These are phyloP conservation scores for Diaporthe citri DNA, from an alignment of 2,329 filamentous ascomycete species.

Conservation along the genomic window DNA sequence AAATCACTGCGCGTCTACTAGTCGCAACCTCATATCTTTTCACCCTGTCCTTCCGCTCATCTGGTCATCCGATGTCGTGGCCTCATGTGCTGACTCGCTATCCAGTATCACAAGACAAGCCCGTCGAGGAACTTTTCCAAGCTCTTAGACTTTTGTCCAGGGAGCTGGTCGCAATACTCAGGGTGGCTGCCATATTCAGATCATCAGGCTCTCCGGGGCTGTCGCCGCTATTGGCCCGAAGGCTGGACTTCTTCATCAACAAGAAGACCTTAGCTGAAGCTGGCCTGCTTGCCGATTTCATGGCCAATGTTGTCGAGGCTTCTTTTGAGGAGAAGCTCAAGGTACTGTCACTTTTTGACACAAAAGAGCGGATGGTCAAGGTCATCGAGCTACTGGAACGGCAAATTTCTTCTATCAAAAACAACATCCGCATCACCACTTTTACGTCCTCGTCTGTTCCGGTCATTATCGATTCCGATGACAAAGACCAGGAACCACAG, in stretches of 20 bases:
- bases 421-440: slow-evolving; percentile 86
- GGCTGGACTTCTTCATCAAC: slow-evolving; percentile 88
- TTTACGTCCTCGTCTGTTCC: slow-evolving; percentile 77
- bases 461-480: slow-evolving; percentile 68
- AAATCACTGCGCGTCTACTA: slow-evolving; percentile 21
- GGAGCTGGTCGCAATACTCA: slow-evolving; percentile 86
- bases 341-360: slow-evolving; percentile 83
- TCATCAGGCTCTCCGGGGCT: slow-evolving; percentile 73
- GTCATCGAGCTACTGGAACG: slow-evolving; percentile 87
- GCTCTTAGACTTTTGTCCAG: slow-evolving; percentile 86
- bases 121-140: slow-evolving; percentile 78
- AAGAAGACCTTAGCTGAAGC: slow-evolving; percentile 86
- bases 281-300: slow-evolving; percentile 91
- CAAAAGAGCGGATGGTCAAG: slow-evolving; percentile 82
- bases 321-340: slow-evolving; percentile 92
- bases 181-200: slow-evolving; percentile 86
- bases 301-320: slow-evolving; percentile 91
- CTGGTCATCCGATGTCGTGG: not conserved
- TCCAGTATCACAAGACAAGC: slow-evolving; percentile 62
- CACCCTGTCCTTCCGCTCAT: slow-evolving; percentile 15
- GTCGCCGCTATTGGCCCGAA: slow-evolving; percentile 86
- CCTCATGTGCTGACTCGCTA: slow-evolving; percentile 43
- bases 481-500: slow-evolving; percentile 64
- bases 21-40: not conserved
- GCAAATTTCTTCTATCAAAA: slow-evolving; percentile 87